Conservation (phyloP, 2,329 filamentous ascomycete species). For the Aspergillus caelatus region DNA sequence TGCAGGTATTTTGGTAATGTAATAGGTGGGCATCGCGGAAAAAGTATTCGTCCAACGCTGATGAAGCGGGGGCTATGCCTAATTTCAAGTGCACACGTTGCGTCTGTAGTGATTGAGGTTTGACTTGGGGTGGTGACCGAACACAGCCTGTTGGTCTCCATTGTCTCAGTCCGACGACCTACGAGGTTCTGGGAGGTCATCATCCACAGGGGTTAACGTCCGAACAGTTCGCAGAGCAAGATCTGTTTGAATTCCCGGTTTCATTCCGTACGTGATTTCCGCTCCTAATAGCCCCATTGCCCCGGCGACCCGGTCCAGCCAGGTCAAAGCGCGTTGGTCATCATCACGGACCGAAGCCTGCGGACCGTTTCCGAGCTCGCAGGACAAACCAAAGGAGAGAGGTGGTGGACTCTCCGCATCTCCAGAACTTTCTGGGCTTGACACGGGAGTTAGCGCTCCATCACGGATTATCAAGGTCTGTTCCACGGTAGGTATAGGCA, state of each 20-base stretch:
- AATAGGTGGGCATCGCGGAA: background rate
- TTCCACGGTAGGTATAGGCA: background rate
- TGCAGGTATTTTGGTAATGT: background rate
- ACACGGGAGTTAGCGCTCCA: background rate
- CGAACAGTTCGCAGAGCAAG: background rate
- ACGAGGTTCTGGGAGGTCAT: background rate
- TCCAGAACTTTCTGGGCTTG: background rate
- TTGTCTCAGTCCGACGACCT: background rate
- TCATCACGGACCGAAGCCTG: background rate
- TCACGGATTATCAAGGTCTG: background rate
- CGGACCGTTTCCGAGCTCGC: background rate
- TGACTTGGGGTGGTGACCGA: background rate
- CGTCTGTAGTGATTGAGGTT: background rate
- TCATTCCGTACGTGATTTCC: background rate
- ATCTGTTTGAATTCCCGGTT: background rate
- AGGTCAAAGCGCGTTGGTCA: background rate
- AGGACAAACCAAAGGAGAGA: background rate
- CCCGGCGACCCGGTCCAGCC: background rate
- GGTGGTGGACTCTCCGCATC: background rate
- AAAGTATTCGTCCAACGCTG: background rate
- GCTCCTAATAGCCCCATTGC: background rate
- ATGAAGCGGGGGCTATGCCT: background rate
- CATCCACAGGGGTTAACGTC: background rate
- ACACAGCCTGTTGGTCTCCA: background rate
- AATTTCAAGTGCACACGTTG: background rate